These are phyloP conservation scores for Exophiala sp. DNA, from an alignment of 2,329 filamentous ascomycete species.

Conservation along the genomic window DNA sequence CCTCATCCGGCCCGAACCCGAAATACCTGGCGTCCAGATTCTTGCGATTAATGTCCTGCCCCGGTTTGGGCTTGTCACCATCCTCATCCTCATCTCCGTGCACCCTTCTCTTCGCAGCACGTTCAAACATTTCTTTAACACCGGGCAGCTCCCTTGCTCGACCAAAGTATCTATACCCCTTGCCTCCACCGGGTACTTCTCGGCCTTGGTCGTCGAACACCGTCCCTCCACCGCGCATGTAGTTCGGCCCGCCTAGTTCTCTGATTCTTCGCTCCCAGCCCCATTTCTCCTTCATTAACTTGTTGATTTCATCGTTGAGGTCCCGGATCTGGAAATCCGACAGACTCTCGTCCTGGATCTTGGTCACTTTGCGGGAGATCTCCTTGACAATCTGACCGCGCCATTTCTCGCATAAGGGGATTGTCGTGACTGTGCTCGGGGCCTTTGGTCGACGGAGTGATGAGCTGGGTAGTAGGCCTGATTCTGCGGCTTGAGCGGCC, in stretches of 20 bases:
- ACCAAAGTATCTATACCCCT: conserved; percentile 92
- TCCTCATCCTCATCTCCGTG: conserved; percentile 65
- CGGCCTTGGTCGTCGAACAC: conserved; percentile 68
- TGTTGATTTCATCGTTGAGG: conserved; percentile 98
- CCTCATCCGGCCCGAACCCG: conserved; percentile 87
- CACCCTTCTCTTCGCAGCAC: conserved; percentile 57
- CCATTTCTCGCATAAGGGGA: conserved; percentile 93
- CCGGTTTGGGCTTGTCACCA: conserved; percentile 11
- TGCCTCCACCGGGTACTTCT: conserved; percentile 66
- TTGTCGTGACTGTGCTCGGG: conserved; percentile 77
- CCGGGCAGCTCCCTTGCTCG: conserved; percentile 83
- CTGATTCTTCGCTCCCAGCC: conserved; percentile 98
- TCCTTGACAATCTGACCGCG: conserved; percentile 95
- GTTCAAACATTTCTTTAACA: conserved; percentile 93
- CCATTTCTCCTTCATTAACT: conserved; percentile 97
- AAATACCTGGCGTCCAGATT: conserved; percentile 93
- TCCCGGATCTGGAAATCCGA: conserved; percentile 96
- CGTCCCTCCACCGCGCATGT: conserved; percentile 69
- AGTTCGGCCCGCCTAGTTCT: conserved; percentile 93
- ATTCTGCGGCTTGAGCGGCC: conserved; percentile 89
- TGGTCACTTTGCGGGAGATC: conserved; percentile 91
- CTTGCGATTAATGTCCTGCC: conserved; percentile 43
- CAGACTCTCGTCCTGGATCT: conserved; percentile 86
- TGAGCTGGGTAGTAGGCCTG: conserved; percentile 90
- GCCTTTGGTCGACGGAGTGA: conserved; percentile 83